Conservation (phyloP, 768 basidiomycete species). For the Suillus subaureus region DNA sequence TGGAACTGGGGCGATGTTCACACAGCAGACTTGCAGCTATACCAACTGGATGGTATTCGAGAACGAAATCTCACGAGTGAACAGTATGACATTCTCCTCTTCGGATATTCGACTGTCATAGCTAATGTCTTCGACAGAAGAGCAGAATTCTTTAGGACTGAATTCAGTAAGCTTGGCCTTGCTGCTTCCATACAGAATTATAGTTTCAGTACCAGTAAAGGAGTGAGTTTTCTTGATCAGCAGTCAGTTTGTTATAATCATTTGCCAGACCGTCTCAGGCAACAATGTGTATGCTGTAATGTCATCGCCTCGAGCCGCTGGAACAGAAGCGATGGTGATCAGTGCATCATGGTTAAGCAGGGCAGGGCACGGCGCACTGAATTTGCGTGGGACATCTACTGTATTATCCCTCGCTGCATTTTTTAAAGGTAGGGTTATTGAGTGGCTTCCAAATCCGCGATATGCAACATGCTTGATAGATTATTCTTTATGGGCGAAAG, state of each 20-base stretch:
- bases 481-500: constrained; percentile 93
- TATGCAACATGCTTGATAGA: constrained; percentile 43
- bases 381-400: constrained; percentile 86
- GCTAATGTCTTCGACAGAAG: constrained; percentile 48
- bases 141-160: constrained; percentile 56
- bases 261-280: constrained; percentile 55
- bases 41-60: constrained; percentile 62
- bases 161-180: constrained; percentile 79
- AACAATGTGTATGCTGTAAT: constrained; percentile 84
- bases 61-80: constrained; percentile 65
- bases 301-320: constrained; percentile 87
- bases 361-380: constrained; percentile 57
- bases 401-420: constrained; percentile 84
- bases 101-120: background rate
- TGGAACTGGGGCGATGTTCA: constrained; percentile 94
- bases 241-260: background rate
- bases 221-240: constrained; percentile 39
- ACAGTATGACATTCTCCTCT: constrained; percentile 54
- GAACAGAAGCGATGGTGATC: constrained; percentile 89
- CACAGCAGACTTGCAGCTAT: constrained; percentile 79
- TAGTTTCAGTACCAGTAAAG: constrained; percentile 49
- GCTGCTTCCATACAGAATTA: constrained; percentile 71
- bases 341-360: constrained; percentile 89
- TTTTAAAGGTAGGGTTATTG: constrained; percentile 65
- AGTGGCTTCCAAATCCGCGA: background rate